Evolutionary conservation across 768 basidiomycete species (phyloP).

Genomic region (Scleroderma bovista): DNA sequence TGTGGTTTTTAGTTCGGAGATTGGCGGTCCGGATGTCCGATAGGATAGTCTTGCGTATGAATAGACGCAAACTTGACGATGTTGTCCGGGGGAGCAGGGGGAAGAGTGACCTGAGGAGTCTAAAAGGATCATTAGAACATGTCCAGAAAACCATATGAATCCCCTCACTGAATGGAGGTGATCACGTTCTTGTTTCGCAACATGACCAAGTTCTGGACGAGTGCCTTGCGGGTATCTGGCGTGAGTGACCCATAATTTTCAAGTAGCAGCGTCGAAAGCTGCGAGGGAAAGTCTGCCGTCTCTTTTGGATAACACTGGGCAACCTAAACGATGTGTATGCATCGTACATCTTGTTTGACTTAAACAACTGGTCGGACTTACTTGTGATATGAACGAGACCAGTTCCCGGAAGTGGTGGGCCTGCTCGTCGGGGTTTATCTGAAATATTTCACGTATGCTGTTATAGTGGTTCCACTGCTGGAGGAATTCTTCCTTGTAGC

Average conservation of each 20-base stretch:
- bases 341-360: neutral
- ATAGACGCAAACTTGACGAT: conserved; percentile 73
- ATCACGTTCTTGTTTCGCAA: conserved; percentile 91
- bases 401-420: conserved; percentile 82
- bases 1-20: conserved; percentile 83
- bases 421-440: conserved; percentile 78
- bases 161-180: conserved; percentile 79
- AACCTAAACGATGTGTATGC: conserved; percentile 41
- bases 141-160: conserved; percentile 1
- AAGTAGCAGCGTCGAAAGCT: conserved; percentile 72
- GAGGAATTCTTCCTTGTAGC: conserved; percentile 92
- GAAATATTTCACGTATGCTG: conserved; percentile 80
- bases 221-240: conserved; percentile 76
- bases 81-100: conserved; percentile 93
- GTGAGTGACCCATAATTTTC: conserved; percentile 71
- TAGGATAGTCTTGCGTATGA: conserved; percentile 90
- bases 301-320: conserved; percentile 91
- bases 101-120: conserved; percentile 86
- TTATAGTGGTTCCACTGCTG: conserved; percentile 97
- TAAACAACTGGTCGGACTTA: neutral
- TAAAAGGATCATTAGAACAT: conserved; percentile 27
- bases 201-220: conserved; percentile 91
- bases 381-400: conserved; percentile 88
- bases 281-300: conserved; percentile 78
- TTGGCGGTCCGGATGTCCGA: conserved; percentile 93